Evolutionary conservation across 257 asterid species (phyloP), one percentile per base, ranked within the genome.

Genomic region (Lavandula angustifolia): DNA sequence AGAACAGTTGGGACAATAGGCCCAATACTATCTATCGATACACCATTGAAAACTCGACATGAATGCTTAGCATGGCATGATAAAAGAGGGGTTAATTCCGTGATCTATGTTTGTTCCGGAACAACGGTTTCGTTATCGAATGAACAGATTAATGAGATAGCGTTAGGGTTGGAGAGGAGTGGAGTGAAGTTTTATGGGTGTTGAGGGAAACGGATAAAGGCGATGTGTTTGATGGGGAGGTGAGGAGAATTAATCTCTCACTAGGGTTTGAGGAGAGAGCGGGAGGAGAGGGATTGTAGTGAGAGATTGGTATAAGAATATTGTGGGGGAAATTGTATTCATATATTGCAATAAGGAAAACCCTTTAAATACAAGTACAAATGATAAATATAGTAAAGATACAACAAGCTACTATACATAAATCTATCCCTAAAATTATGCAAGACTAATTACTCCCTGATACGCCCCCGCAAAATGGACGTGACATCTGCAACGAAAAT

Each of bases 121-220:
- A 71, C 74, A 4, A 66, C 81, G 0, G 44, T 64, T 40, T 76
- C 77, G 0, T 3, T 71, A 0, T 40, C 65, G 0, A 72, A 71
- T 2, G 72, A 71, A 4, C 55, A 76, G 34, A 66, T 66, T 0
- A 34, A 10, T 5, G 80, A 76, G 72, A 46, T 76, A 2, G 77
- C 80, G 1, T 0, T 9, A 7, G 77, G 71, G 18, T 1, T 66
- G 4, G 62, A 32, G 7, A 34, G 12, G 2, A 81, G 87, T 75
- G 27, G 49, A 6, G 69, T 49, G 54, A 80, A 80, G 50, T 80
- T 80, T 18, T 80, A 1, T 80, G 85, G 85, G 78, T 71, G 6
- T 10, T 80, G 50, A 71, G 82, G 66, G 85, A 77, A 1, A 80
- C 85, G 0, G 85, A 80, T 52, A 71, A 40, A 60, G 80, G 76